These are phyloP conservation scores for Aureobasidium pullulans DNA, from an alignment of 2,329 filamentous ascomycete species.

Conservation along the genomic window DNA sequence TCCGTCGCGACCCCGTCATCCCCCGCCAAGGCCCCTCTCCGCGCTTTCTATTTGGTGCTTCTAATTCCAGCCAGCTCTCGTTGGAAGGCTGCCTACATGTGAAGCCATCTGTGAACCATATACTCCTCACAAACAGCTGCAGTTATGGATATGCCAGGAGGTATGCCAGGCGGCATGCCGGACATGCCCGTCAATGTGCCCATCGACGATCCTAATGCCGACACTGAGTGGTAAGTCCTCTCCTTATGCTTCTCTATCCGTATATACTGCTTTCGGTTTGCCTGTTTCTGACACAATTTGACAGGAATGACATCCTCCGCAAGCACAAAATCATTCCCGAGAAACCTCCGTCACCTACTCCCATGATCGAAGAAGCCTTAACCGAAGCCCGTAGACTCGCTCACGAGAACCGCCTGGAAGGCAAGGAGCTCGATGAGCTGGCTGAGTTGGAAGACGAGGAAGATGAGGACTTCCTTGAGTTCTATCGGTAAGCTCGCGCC, in stretches of 20 bases:
- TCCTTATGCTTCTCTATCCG: not conserved
- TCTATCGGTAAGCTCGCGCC: slow-evolving; percentile 54
- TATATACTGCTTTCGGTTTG: not conserved
- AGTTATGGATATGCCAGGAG: slow-evolving; percentile 12
- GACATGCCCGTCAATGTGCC: slow-evolving; percentile 66
- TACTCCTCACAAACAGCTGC: not conserved
- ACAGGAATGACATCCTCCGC: slow-evolving; percentile 94
- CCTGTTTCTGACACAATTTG: not conserved
- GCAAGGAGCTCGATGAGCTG: slow-evolving; percentile 89
- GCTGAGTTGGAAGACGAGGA: slow-evolving; percentile 92
- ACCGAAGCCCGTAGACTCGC: slow-evolving; percentile 73
- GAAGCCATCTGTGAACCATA: not conserved
- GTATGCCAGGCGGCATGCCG: slow-evolving; percentile 14
- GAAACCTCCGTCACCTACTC: slow-evolving; percentile 89
- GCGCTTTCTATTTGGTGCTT: not conserved
- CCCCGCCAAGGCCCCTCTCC: not conserved
- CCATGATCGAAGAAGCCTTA: slow-evolving; percentile 92
- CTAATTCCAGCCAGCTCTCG: not conserved
- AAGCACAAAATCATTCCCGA: slow-evolving; percentile 97
- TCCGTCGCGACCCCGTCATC: slow-evolving; percentile 2
- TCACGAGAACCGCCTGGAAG: slow-evolving; percentile 86
- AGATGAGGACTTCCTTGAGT: slow-evolving; percentile 83
- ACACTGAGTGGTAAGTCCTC: slow-evolving; percentile 81
- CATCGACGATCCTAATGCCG: slow-evolving; percentile 89
- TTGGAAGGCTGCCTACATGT: not conserved